Conservation (phyloP, 2,329 filamentous ascomycete genomes). For the Clarireedia hainanense region DNA sequence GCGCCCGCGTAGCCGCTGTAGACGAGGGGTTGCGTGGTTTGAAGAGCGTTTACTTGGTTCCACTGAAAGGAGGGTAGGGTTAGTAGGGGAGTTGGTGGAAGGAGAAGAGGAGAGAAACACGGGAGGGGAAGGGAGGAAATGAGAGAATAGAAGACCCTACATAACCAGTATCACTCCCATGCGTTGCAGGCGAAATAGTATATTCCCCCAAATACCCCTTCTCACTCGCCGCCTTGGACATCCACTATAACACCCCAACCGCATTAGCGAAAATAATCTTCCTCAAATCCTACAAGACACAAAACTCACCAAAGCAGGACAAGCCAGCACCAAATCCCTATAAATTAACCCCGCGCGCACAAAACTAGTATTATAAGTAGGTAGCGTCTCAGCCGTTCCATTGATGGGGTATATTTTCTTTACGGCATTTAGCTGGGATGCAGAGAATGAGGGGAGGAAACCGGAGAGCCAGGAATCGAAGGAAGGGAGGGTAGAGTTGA, state of each 20-base stretch:
- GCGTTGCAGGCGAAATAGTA: slow-evolving; percentile 49
- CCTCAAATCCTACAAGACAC: neutral
- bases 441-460: slow-evolving; percentile 42
- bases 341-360: slow-evolving; percentile 49
- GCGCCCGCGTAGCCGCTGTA: slow-evolving; percentile 52
- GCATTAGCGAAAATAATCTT: neutral
- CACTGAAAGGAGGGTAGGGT: slow-evolving; percentile 33
- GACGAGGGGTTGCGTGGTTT: slow-evolving; percentile 42
- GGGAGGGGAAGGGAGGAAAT: neutral
- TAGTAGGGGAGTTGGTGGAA: neutral
- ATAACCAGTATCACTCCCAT: slow-evolving; percentile 50
- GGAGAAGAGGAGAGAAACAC: neutral
- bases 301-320: slow-evolving; percentile 36
- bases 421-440: slow-evolving; percentile 33
- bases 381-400: slow-evolving; percentile 38
- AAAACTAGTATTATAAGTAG: slow-evolving; percentile 41
- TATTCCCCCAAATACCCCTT: slow-evolving; percentile 51
- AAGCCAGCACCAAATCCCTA: slow-evolving; percentile 50
- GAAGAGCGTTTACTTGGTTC: slow-evolving; percentile 46
- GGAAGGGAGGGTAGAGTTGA: slow-evolving; percentile 41
- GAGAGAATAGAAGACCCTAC: slow-evolving; percentile 30
- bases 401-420: slow-evolving; percentile 39
- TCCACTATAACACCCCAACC: slow-evolving; percentile 37
- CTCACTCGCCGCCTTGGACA: slow-evolving; percentile 36
- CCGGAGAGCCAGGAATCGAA: slow-evolving; percentile 47